A percentile compares a stretch with the other conserved stretches of the same genome.
phyloP scores from a whole-genome alignment of 2,329 filamentous ascomycete species.

The Ophiocordyceps camponoti-saundersi region DNA sequence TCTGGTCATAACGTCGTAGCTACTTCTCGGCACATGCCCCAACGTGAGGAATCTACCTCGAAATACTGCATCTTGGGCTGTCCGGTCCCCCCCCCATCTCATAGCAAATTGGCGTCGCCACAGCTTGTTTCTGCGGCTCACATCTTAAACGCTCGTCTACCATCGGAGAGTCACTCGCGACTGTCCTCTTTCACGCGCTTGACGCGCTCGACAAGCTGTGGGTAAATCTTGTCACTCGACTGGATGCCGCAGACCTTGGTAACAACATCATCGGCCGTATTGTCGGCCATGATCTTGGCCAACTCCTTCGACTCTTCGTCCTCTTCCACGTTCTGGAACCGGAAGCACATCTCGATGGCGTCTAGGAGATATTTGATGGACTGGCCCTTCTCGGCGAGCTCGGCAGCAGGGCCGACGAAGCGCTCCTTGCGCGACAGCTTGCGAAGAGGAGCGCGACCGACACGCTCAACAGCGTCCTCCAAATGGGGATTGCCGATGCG shows the following conservation, averaged over 20 bases:
- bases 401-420: constrained; percentile 80
- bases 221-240: constrained; percentile 58
- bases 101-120: background rate
- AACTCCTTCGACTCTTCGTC: constrained; percentile 83
- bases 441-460: constrained; percentile 83
- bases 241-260: constrained; percentile 69
- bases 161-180: constrained; percentile 9
- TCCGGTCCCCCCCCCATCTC: background rate
- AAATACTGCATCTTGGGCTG: background rate
- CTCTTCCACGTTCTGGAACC: constrained; percentile 85
- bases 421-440: constrained; percentile 93
- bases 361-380: constrained; percentile 58
- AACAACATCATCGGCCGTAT: constrained; percentile 58
- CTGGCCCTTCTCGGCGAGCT: constrained; percentile 69
- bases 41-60: background rate
- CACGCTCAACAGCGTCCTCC: constrained; percentile 85
- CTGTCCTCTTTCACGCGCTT: constrained; percentile 63
- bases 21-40: background rate
- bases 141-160: background rate
- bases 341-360: constrained; percentile 79
- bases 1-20: background rate
- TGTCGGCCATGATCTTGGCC: constrained; percentile 66
- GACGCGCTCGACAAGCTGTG: constrained; percentile 59
- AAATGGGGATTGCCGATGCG: constrained; percentile 89
- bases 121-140: background rate